Evolutionary conservation across 2,329 filamentous ascomycete species (phyloP).

Genomic region (Xylariaceae sp.): DNA sequence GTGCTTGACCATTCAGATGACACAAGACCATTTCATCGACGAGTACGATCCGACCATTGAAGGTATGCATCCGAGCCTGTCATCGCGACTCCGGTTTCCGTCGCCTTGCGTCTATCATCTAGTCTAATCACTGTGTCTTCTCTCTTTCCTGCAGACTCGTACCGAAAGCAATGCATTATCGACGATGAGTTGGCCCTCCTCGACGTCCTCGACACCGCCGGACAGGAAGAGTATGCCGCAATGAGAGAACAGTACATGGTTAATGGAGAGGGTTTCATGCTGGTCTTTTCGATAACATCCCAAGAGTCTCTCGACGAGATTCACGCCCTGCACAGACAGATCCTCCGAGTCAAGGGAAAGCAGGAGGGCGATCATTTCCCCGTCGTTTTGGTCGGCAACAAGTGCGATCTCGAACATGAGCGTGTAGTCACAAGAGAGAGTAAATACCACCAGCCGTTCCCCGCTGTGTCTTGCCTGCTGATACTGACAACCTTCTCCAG

Average conservation of each 20-base stretch:
- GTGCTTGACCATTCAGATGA: slow-evolving; percentile 95
- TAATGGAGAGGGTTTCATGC: slow-evolving; percentile 93
- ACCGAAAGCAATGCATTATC: slow-evolving; percentile 99
- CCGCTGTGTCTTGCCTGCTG: slow-evolving; percentile 1
- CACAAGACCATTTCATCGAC: slow-evolving; percentile 95
- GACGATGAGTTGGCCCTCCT: slow-evolving; percentile 96
- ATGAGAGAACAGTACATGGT: slow-evolving; percentile 99
- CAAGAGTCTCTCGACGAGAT: slow-evolving; percentile 98
- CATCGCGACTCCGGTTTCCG: background rate
- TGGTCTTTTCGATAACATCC: slow-evolving; percentile 97
- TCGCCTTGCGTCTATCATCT: background rate
- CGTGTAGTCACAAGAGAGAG: slow-evolving; percentile 88
- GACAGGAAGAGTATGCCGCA: slow-evolving; percentile 97
- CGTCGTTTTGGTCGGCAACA: slow-evolving; percentile 98
- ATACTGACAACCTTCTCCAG: slow-evolving; percentile 42
- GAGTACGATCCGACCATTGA: slow-evolving; percentile 99
- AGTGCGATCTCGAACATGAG: slow-evolving; percentile 94
- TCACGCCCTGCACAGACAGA: slow-evolving; percentile 97
- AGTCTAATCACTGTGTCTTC: no score
- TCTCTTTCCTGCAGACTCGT: slow-evolving; percentile 64
- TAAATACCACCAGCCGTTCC: slow-evolving; percentile 37
- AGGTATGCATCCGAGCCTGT: slow-evolving; percentile 52
- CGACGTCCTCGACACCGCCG: slow-evolving; percentile 96
- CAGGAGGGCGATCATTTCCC: slow-evolving; percentile 76
- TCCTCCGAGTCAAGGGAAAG: slow-evolving; percentile 97